phyloP scores from a whole-genome alignment of 768 basidiomycete genomes.

The Podaxis sp. region DNA sequence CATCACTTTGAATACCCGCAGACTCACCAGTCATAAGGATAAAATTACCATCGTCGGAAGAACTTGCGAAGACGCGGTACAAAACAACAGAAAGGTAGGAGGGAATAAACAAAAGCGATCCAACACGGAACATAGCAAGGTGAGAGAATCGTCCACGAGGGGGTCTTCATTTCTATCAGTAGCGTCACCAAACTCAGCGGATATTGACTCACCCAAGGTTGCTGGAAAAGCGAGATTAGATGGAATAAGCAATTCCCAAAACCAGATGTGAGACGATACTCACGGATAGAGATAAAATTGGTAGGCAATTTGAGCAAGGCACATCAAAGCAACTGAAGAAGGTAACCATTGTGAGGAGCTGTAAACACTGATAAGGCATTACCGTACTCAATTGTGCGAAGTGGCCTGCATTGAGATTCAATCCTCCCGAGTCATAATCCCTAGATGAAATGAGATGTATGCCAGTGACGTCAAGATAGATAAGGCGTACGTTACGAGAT shows the following conservation, averaged over 20 bases:
- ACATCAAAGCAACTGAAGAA: constrained; percentile 83
- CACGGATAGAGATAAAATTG: constrained; percentile 91
- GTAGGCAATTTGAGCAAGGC: constrained; percentile 88
- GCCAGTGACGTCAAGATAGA: neutral
- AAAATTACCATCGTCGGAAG: constrained; percentile 66
- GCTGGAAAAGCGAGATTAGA: constrained; percentile 27
- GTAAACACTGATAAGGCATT: neutral
- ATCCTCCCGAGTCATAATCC: constrained; percentile 80
- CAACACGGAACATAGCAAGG: constrained; percentile 87
- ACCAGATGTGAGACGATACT: constrained; percentile 37
- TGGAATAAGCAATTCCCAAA: constrained; percentile 6
- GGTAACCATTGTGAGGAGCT: constrained; percentile 3
- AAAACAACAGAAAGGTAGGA: constrained; percentile 79
- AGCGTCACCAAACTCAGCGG: neutral
- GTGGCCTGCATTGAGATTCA: constrained; percentile 87
- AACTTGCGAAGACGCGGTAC: constrained; percentile 73
- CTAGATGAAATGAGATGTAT: constrained; percentile 35
- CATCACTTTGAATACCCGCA: too few species aligned
- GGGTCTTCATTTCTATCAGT: constrained; percentile 44
- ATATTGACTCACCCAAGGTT: constrained; percentile 56
- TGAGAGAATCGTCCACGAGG: constrained; percentile 83
- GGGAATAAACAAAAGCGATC: constrained; percentile 84
- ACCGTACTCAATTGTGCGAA: constrained; percentile 85
- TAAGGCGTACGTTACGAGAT: constrained; percentile 1
- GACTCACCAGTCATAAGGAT: constrained; percentile 77